phyloP scores from a whole-genome alignment of 495 filamentous ascomycete species.

The Terfezia boudieri region DNA sequence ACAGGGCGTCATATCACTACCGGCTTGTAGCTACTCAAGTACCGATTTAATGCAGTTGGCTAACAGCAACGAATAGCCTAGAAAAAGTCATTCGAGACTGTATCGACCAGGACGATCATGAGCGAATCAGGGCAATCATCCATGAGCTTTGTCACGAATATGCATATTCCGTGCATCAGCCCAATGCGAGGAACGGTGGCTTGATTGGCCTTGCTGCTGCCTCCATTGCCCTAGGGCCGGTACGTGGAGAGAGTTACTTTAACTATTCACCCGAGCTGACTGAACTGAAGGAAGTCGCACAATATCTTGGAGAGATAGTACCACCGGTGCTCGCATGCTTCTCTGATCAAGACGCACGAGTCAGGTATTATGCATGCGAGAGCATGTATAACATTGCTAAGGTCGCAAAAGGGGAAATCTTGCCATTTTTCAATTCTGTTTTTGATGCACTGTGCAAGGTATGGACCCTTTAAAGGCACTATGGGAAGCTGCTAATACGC shows the following conservation, averaged over 20 bases:
- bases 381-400: constrained; percentile 99
- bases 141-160: constrained; percentile 94
- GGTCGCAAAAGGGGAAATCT: constrained; percentile 84
- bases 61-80: constrained; percentile 32
- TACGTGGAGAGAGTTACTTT: constrained; percentile 31
- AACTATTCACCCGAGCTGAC: constrained; percentile 21
- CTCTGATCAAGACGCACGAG: constrained; percentile 89
- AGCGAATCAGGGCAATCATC: constrained; percentile 62
- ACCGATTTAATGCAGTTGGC: not conserved
- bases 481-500: constrained; percentile 1
- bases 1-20: not conserved
- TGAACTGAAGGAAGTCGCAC: constrained; percentile 47
- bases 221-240: constrained; percentile 81
- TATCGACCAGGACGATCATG: constrained; percentile 48
- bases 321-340: constrained; percentile 98
- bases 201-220: constrained; percentile 91
- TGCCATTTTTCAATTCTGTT: constrained; percentile 37
- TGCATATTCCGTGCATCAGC: constrained; percentile 92
- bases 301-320: constrained; percentile 78
- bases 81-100: constrained; percentile 81
- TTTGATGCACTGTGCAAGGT: constrained; percentile 97
- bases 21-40: not conserved
- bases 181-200: constrained; percentile 89
- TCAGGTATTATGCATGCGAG: constrained; percentile 97
- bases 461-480: constrained; percentile 9